Evolutionary conservation across 1,139 yeast species (phyloP), one percentile per base, ranked within the genome.

Genomic region (Hanseniaspora uvarum): DNA sequence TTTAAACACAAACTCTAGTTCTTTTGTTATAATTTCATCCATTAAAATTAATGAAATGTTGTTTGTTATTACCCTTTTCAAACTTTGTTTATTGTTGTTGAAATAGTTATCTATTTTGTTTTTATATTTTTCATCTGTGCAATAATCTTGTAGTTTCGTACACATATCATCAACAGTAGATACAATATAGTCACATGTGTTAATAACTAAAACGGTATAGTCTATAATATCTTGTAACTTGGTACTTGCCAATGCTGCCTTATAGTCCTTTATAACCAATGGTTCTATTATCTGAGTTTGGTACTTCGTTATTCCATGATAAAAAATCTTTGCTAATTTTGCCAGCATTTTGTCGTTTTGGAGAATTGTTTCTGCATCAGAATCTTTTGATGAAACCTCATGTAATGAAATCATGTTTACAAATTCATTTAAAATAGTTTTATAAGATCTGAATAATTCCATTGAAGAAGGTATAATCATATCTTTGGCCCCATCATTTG

Each of bases 181-280:
- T 30, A 86, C 77, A 57, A 95, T 82, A 67, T 89, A 92, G 63
- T 92, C 96, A 1, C 95, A 88, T 0, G 98, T 92, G 61, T 88
- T 86, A 33, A 92, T 69, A 11, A 88, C 76, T 66, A 86, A 71
- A 28, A 94, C 82, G 1, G 86, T 74, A 56, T 84, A 78, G 53
- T 76, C 76, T 26, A 86, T 70, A 1, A 86, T 81, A 7, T 46
- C 55, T 34, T 40, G 52, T 7, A 49, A 8, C 30, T 49, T 49
- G 10, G 68, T 62, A 0, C 64, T 57, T 16, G 68, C 59, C 37
- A 68, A 70, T 16, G 65, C 60, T 55, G 66, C 70, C 10, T 62
- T 61, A 38, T 57, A 59, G 6, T 63, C 65, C 2, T 64, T 63
- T n/a, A 65, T 54, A 10, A 87, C 81, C 31, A 88, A 61, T 18